A percentile compares a stretch with the other conserved stretches of the same genome.
These are phyloP conservation scores for Pelomyxa schiedti DNA, from an alignment of 78 protist genomes.

Conservation along the genomic window DNA sequence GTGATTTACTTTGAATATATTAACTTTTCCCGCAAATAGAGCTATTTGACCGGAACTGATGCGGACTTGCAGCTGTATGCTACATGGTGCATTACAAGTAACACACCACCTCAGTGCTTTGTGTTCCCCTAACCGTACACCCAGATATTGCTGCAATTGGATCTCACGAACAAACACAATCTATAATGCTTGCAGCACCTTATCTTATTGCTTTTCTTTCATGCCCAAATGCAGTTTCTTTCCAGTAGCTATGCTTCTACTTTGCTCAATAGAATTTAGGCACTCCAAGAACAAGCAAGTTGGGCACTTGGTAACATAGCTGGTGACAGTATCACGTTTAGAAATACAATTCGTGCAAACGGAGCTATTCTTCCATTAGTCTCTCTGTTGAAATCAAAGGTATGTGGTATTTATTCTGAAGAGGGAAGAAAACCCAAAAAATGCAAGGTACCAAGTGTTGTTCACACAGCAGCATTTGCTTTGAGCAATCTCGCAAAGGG, in stretches of 20 bases:
- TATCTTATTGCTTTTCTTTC: neutral
- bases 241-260: neutral
- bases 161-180: too few species aligned
- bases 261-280: neutral
- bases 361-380: neutral
- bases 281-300: neutral
- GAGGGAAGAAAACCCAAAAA: too few species aligned
- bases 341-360: neutral
- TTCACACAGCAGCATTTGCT: neutral
- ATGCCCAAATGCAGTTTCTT: neutral
- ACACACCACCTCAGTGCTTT: neutral
- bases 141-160: too few species aligned
- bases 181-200: too few species aligned
- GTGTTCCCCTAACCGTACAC: too few species aligned
- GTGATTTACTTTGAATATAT: too few species aligned
- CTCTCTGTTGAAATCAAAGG: neutral
- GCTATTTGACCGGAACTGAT: neutral
- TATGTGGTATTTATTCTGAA: too few species aligned
- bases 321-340: neutral
- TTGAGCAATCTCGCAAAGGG: neutral
- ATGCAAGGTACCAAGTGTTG: too few species aligned
- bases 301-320: neutral
- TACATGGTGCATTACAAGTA: neutral
- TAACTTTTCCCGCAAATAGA: too few species aligned
- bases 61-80: neutral